Conservation (phyloP, 2,329 filamentous ascomycete species). For the Talaromyces sp. region DNA sequence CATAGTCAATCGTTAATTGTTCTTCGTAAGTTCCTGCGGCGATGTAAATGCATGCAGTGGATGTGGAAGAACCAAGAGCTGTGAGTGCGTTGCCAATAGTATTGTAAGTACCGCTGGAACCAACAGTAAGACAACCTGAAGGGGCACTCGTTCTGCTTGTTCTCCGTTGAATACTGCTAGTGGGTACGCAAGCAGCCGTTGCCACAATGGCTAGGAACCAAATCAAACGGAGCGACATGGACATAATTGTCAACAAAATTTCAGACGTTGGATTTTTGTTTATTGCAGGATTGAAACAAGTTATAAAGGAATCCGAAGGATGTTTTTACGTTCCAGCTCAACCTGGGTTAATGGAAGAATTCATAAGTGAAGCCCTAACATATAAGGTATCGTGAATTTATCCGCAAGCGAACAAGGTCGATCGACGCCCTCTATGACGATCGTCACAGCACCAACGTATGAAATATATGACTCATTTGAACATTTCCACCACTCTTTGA, state of each 20-base stretch:
- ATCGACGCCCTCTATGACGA: too few relatives aligned
- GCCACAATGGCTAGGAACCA: neutral
- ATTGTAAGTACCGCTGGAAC: neutral
- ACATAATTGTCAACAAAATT: neutral
- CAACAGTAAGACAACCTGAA: neutral
- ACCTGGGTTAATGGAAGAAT: neutral
- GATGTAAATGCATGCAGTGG: neutral
- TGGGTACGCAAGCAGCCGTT: neutral
- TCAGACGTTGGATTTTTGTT: neutral
- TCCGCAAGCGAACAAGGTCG: too few relatives aligned
- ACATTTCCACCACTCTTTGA: neutral
- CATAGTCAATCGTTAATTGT: neutral
- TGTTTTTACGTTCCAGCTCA: neutral
- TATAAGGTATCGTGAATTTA: neutral
- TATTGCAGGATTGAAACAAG: neutral
- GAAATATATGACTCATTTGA: neutral
- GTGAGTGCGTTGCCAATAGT: neutral
- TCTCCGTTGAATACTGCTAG: neutral
- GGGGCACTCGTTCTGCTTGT: neutral
- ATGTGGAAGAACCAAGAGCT: neutral
- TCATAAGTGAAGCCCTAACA: too few relatives aligned
- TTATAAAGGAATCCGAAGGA: neutral
- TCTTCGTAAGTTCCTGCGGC: neutral
- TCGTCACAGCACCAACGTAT: neutral
- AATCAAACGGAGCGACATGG: neutral